These are phyloP conservation scores for Cystobasidium onofrii DNA, from an alignment of 768 basidiomycete species.

Conservation along the genomic window DNA sequence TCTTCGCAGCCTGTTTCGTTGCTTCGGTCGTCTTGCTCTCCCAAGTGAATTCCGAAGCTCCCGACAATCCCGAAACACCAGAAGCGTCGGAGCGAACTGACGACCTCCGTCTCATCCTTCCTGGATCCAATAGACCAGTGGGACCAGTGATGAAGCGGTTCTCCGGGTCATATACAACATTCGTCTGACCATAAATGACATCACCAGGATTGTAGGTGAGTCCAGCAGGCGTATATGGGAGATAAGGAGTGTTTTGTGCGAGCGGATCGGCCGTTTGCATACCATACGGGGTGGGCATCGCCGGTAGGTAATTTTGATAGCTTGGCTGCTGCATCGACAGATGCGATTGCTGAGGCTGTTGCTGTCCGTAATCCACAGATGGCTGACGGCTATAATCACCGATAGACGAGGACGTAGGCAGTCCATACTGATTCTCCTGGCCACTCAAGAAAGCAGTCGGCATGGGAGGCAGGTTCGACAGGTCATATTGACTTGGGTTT, in stretches of 20 bases:
- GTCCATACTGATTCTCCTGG: neutral
- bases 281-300: neutral
- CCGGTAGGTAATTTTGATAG: neutral
- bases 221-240: neutral
- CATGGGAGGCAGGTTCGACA: neutral
- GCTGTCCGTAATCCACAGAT: neutral
- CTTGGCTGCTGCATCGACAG: neutral
- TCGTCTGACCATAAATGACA: neutral
- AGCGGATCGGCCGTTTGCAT: neutral
- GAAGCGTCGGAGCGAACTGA: constrained; percentile 17
- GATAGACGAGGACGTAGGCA: neutral
- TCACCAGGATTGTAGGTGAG: neutral
- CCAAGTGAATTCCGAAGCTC: constrained; percentile 4
- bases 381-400: neutral
- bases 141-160: neutral
- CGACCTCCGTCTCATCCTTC: constrained; percentile 8
- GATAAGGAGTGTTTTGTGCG: neutral
- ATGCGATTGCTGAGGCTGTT: neutral
- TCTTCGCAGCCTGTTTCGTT: constrained; percentile 32
- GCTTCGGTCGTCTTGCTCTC: constrained; percentile 34
- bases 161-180: neutral
- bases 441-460: neutral
- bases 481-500: neutral
- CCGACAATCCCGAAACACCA: constrained; percentile 10
- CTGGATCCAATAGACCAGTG: neutral